Evolutionary conservation across 371 early-diverging fungal species (phyloP).

Genomic region (Entomophthora muscae): DNA sequence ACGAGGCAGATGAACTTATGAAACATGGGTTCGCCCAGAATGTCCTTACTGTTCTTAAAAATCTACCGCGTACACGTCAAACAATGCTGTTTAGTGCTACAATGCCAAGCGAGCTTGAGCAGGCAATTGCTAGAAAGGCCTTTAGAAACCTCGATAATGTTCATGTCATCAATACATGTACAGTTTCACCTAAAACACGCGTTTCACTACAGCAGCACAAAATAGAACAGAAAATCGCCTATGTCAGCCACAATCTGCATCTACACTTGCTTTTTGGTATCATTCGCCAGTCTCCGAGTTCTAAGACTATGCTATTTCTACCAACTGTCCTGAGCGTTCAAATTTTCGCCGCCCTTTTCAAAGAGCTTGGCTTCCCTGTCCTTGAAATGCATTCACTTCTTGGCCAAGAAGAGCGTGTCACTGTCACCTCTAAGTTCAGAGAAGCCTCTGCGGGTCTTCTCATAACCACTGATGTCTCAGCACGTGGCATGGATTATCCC

Average conservation of each 20-base stretch:
- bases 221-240: not conserved
- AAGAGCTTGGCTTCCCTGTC: constrained; percentile 22
- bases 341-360: constrained; percentile 45
- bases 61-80: constrained; percentile 72
- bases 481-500: constrained; percentile 98
- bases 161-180: not conserved
- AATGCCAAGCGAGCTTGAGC: constrained; percentile 30
- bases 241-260: not conserved
- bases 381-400: constrained; percentile 72
- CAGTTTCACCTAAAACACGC: not conserved
- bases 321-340: constrained; percentile 65
- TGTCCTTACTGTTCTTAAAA: constrained; percentile 57
- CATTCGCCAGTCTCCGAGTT: constrained; percentile 12
- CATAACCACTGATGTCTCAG: constrained; percentile 97
- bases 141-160: not conserved
- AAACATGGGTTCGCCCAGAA: constrained; percentile 96
- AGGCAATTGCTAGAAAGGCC: not conserved
- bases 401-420: constrained; percentile 47
- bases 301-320: constrained; percentile 84
- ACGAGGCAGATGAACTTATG: constrained; percentile 97
- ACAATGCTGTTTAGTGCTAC: constrained; percentile 98
- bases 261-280: not conserved
- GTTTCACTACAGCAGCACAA: not conserved
- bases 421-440: constrained; percentile 54
- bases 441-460: constrained; percentile 40